Conservation (phyloP, 2,329 filamentous ascomycete species). For the Calonectria henricotiae region DNA sequence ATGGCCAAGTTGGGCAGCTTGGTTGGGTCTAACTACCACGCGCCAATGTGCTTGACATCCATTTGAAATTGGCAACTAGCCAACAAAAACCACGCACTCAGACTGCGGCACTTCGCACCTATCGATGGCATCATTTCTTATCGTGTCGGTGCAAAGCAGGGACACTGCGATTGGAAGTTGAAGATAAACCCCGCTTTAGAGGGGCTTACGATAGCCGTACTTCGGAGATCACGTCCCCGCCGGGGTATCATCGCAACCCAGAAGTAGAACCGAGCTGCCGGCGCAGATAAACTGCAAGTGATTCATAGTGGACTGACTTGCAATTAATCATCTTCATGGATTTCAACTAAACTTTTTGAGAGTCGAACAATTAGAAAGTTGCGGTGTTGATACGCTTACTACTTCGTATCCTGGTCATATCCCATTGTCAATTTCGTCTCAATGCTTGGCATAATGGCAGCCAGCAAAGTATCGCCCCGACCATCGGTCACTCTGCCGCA, state of each 20-base stretch:
- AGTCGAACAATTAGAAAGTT: neutral
- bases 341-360: neutral
- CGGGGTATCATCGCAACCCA: conserved; percentile 14
- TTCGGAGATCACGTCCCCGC: conserved; percentile 9
- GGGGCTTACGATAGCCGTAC: neutral
- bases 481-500: conserved; percentile 42
- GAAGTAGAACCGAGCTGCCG: conserved; percentile 13
- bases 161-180: neutral
- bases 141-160: conserved; percentile 1
- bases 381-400: neutral
- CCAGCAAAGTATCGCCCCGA: neutral
- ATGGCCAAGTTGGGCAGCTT: no score
- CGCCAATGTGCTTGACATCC: no score
- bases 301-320: neutral
- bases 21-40: no score
- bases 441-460: neutral
- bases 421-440: neutral
- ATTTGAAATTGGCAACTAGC: neutral
- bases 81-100: neutral
- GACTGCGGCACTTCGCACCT: neutral
- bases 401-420: neutral
- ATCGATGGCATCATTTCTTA: conserved; percentile 4
- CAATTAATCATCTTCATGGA: neutral
- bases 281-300: neutral
- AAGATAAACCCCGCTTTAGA: conserved; percentile 23